Percentiles rank a stretch among this genome's conserved stretches.
These are phyloP conservation scores for Teratosphaeria zuluensis DNA, from an alignment of 2,329 filamentous ascomycete species.

Conservation along the genomic window DNA sequence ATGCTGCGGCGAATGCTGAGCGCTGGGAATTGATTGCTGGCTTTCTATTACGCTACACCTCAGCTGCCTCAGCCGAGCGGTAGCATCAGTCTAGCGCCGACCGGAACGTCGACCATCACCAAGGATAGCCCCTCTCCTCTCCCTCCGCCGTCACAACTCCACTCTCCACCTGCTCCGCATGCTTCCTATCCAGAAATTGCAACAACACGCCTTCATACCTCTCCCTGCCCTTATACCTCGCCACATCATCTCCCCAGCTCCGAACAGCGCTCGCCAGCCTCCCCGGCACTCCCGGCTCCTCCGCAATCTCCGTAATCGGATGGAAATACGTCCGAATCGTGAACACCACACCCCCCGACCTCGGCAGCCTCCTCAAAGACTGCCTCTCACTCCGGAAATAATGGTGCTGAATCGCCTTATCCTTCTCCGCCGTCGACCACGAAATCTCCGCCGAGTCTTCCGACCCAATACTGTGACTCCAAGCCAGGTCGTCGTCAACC, in stretches of 20 bases:
- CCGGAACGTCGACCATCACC: slow-evolving; percentile 15
- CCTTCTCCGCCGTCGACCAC: slow-evolving; percentile 69
- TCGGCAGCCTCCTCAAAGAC: slow-evolving; percentile 49
- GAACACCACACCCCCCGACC: slow-evolving; percentile 49
- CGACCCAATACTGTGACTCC: slow-evolving; percentile 64
- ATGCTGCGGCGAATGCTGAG: too few relatives aligned
- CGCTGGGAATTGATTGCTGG: too few relatives aligned
- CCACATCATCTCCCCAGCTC: slow-evolving; percentile 73
- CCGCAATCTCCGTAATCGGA: slow-evolving; percentile 55
- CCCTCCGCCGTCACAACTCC: slow-evolving; percentile 56
- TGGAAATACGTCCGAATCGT: slow-evolving; percentile 75
- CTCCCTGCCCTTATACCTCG: slow-evolving; percentile 67
- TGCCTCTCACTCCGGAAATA: slow-evolving; percentile 71
- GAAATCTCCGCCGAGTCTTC: slow-evolving; percentile 56
- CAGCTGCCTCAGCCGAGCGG: too few relatives aligned
- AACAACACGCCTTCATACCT: slow-evolving; percentile 64
- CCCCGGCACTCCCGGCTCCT: slow-evolving; percentile 69
- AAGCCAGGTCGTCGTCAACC: slow-evolving; percentile 67
- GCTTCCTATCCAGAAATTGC: slow-evolving; percentile 65
- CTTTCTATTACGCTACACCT: too few relatives aligned
- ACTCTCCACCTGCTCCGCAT: slow-evolving; percentile 59
- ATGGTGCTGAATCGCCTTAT: slow-evolving; percentile 62
- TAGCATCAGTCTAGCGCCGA: too few relatives aligned
- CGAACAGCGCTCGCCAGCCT: slow-evolving; percentile 66
- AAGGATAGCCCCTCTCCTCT: slow-evolving; percentile 54